These are phyloP conservation scores for Mortierella sp. DNA, from an alignment of 371 early-diverging fungal species.

Conservation along the genomic window DNA sequence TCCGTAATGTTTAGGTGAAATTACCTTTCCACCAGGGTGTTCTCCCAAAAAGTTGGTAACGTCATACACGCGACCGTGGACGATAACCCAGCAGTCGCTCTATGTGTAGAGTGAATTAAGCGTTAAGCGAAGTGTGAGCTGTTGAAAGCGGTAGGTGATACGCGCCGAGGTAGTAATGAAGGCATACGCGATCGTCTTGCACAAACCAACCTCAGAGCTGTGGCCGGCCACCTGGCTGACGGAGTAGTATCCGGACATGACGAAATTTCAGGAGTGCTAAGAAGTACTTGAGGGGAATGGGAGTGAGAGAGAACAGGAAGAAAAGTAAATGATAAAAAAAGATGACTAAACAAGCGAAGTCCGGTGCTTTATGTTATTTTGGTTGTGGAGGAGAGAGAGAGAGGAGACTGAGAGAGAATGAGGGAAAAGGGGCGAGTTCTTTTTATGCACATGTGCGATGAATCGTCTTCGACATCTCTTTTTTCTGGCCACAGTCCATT, in stretches of 20 bases:
- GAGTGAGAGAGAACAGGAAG: neutral
- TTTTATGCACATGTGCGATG: too few relatives aligned
- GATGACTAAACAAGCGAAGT: neutral
- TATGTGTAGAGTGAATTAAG: conserved; percentile 12
- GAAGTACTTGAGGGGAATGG: neutral
- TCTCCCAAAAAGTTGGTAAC: conserved; percentile 86
- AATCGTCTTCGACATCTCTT: too few relatives aligned
- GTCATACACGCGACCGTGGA: conserved; percentile 88
- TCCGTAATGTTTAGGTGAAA: neutral
- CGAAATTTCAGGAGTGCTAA: neutral
- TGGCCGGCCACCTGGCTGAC: conserved; percentile 1
- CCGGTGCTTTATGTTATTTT: too few relatives aligned
- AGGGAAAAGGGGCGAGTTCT: too few relatives aligned
- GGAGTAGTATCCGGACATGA: neutral
- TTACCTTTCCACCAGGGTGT: conserved; percentile 88
- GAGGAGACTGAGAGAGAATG: too few relatives aligned
- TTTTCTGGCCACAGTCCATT: too few relatives aligned
- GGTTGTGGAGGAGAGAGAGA: too few relatives aligned
- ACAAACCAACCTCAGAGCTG: neutral
- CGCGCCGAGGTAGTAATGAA: neutral
- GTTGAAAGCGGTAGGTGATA: neutral
- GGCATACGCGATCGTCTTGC: neutral
- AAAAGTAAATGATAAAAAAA: neutral
- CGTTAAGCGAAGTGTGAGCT: too few relatives aligned
- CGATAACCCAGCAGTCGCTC: conserved; percentile 92